phyloP scores from a whole-genome alignment of 306 rosid species.

The Trichosanthes truncata region DNA sequence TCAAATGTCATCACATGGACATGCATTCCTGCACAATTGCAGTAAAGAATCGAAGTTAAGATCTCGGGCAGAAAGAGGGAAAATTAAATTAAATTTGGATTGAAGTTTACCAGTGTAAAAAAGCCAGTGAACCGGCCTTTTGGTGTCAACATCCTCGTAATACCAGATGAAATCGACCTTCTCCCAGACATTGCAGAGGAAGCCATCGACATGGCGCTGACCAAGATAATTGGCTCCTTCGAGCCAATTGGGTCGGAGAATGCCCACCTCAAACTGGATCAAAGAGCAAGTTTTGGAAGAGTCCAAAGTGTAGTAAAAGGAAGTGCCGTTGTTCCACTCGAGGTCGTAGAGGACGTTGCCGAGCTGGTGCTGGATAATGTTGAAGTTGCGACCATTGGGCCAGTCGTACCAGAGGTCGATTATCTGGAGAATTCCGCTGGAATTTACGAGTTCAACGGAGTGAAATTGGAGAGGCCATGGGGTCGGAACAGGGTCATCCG shows the following conservation, averaged over 20 bases:
- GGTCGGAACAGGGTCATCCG: not conserved
- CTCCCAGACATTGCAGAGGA: constrained; percentile 78
- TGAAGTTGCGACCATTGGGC: constrained; percentile 93
- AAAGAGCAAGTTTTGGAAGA: constrained; percentile 25
- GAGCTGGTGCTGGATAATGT: constrained; percentile 69
- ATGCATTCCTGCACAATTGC: constrained; percentile 36
- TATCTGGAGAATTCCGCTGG: constrained; percentile 38
- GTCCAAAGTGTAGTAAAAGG: constrained; percentile 46
- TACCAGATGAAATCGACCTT: constrained; percentile 68
- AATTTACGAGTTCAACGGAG: constrained; percentile 49
- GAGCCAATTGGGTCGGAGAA: constrained; percentile 86
- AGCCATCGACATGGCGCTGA: constrained; percentile 46
- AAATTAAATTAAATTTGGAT: too few species aligned
- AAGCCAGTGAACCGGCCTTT: constrained; percentile 69
- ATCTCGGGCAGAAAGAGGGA: not conserved
- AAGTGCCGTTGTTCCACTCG: constrained; percentile 85
- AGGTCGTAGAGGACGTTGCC: constrained; percentile 18
- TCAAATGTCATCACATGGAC: constrained; percentile 96
- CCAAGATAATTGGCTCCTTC: constrained; percentile 78
- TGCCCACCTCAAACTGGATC: constrained; percentile 39
- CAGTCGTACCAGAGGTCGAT: constrained; percentile 92
- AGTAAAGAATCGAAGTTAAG: not conserved
- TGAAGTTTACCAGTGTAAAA: constrained; percentile 46
- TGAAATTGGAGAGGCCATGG: constrained; percentile 25
- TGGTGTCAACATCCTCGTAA: constrained; percentile 62